Conservation (phyloP, 805 yeast species). For the Ogataea henricii region DNA sequence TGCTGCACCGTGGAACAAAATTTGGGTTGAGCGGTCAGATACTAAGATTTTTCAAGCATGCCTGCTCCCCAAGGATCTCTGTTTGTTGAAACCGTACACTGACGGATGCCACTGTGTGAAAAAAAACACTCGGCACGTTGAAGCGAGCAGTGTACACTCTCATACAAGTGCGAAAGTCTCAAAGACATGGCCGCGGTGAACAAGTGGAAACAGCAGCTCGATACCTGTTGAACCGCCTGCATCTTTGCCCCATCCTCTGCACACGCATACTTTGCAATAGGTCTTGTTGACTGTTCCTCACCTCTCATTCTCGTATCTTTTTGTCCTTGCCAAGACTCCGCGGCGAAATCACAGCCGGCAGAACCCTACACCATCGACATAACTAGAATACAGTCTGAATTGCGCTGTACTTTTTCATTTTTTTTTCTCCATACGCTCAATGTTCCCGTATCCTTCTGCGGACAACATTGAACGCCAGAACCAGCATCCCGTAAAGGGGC, state of each 20-base stretch:
- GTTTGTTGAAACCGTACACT: neutral
- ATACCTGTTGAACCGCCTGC: neutral
- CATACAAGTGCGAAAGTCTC: neutral
- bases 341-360: no score
- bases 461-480: neutral
- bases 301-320: no score
- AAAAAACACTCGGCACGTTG: neutral
- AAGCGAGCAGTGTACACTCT: neutral
- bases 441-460: constrained; percentile 1
- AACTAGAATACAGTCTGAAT: no score
- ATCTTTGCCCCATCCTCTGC: no score
- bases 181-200: neutral
- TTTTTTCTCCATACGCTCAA: neutral
- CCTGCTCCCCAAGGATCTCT: constrained; percentile 5
- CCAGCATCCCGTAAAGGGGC: neutral
- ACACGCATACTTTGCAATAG: no score
- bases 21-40: neutral
- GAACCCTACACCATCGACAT: no score
- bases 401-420: neutral
- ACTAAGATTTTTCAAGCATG: constrained; percentile 4
- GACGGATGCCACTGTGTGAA: constrained; percentile 1
- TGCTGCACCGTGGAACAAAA: constrained; percentile 2
- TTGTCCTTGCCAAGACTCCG: no score
- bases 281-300: no score
- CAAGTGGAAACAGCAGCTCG: neutral